Evolutionary conservation across 2,329 filamentous ascomycete species (phyloP).

Genomic region (Pseudogymnoascus destructans): DNA sequence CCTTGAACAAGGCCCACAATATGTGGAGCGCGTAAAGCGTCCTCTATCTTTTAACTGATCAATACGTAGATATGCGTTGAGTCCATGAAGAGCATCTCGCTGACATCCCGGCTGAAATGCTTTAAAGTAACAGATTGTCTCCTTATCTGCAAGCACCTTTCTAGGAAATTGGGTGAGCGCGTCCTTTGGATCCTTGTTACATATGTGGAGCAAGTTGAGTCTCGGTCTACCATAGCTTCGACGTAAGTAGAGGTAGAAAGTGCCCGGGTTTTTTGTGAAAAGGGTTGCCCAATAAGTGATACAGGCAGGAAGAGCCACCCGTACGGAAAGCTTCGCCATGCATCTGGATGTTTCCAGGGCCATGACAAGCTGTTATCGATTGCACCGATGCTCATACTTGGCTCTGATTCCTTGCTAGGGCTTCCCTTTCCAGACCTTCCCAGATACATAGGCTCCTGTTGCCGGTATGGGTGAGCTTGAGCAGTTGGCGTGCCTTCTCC

Average conservation of each 20-base stretch:
- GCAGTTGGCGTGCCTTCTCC: constrained; percentile 25
- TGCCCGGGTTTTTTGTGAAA: constrained; percentile 90
- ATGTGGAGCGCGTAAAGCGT: constrained; percentile 14
- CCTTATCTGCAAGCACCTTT: constrained; percentile 13
- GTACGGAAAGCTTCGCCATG: constrained; percentile 81
- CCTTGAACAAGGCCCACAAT: constrained; percentile 15
- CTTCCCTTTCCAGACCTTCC: constrained; percentile 10
- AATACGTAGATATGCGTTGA: constrained; percentile 14
- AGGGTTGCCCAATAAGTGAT: constrained; percentile 88
- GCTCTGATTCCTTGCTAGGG: constrained; percentile 22
- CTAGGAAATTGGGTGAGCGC: constrained; percentile 13
- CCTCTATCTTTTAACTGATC: constrained; percentile 13
- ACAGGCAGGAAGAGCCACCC: constrained; percentile 97
- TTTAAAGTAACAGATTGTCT: constrained; percentile 15
- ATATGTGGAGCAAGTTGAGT: constrained; percentile 62
- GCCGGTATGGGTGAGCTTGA: constrained; percentile 53
- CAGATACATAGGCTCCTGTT: constrained; percentile 69
- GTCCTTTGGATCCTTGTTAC: constrained; percentile 13
- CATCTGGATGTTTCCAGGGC: constrained; percentile 98
- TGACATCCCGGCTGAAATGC: constrained; percentile 9
- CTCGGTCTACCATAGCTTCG: constrained; percentile 92
- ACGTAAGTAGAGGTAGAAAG: constrained; percentile 90
- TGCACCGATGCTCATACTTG: constrained; percentile 63
- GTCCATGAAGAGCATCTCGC: constrained; percentile 14
- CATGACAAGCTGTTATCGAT: constrained; percentile 98